A percentile compares a stretch with the other conserved stretches of the same genome.
Evolutionary conservation across 345 rosid genomes (phyloP).

Genomic region (Erodium maritimum): DNA sequence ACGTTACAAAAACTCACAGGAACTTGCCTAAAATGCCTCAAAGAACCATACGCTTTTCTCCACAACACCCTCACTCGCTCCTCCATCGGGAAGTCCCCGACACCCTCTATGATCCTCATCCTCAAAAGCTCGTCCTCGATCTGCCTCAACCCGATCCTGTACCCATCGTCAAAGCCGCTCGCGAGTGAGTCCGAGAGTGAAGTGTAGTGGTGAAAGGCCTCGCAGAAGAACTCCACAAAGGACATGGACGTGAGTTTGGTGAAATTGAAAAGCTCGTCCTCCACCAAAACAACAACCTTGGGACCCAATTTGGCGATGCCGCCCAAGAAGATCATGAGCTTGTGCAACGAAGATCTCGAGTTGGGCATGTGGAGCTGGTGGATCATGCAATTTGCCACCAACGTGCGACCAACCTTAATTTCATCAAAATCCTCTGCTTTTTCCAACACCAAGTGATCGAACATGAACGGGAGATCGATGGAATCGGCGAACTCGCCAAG

Average conservation of each 20-base stretch:
- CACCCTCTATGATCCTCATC: constrained; percentile 10
- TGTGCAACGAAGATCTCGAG: constrained; percentile 9
- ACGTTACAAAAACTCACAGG: constrained; percentile 13
- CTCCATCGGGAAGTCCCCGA: constrained; percentile 15
- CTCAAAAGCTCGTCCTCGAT: constrained; percentile 18
- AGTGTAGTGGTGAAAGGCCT: constrained; percentile 17
- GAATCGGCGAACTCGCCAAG: constrained; percentile 13
- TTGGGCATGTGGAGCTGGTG: constrained; percentile 15
- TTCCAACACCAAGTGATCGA: constrained; percentile 7
- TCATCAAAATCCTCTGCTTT: constrained; percentile 9
- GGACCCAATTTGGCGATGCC: constrained; percentile 11
- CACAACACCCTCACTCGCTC: constrained; percentile 6
- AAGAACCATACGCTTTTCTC: constrained; percentile 9
- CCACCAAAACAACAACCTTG: constrained; percentile 10
- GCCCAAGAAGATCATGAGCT: constrained; percentile 10
- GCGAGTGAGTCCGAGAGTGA: constrained; percentile 18
- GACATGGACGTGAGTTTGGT: constrained; percentile 9
- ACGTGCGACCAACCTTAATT: not conserved
- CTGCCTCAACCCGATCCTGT: constrained; percentile 8
- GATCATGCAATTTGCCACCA: constrained; percentile 15
- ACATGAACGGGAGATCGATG: constrained; percentile 7
- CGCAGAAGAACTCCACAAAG: constrained; percentile 17
- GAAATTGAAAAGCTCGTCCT: constrained; percentile 12
- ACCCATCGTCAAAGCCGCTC: constrained; percentile 2
- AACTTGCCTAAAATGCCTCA: constrained; percentile 9